phyloP scores from a whole-genome alignment of 164 flowering plant genomes.

The Vitis labrusca region DNA sequence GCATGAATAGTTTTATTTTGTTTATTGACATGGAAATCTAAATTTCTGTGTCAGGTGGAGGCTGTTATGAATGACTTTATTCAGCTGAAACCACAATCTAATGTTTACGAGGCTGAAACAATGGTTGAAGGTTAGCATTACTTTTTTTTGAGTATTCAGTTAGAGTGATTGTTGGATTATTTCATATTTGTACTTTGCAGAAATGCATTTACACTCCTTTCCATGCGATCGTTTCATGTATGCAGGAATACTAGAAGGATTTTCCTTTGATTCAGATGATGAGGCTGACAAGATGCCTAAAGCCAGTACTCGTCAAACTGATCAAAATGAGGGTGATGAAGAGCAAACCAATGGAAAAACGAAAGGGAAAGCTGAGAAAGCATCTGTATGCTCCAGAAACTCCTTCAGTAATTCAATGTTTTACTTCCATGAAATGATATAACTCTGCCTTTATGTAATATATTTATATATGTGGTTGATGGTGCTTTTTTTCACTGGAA shows the following conservation, averaged over 20 bases:
- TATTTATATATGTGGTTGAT: too few relatives aligned
- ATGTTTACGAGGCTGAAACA: constrained; percentile 90
- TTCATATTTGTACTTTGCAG: neutral
- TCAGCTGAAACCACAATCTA: constrained; percentile 79
- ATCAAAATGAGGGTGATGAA: constrained; percentile 52
- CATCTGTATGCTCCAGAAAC: constrained; percentile 45
- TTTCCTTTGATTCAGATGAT: constrained; percentile 86
- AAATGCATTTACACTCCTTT: neutral
- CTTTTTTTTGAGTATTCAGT: neutral
- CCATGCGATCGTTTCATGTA: constrained; percentile 10
- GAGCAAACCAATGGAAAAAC: constrained; percentile 50
- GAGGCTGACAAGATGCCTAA: constrained; percentile 68
- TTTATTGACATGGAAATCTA: neutral
- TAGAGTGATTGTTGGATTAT: neutral
- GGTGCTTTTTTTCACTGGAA: constrained; percentile 5
- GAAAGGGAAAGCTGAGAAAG: constrained; percentile 54
- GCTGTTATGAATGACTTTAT: constrained; percentile 95
- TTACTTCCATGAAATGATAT: neutral
- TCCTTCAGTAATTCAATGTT: neutral
- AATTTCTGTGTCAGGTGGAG: constrained; percentile 62
- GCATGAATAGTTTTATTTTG: neutral
- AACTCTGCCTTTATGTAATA: neutral
- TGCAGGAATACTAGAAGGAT: constrained; percentile 87
- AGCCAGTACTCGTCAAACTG: constrained; percentile 33
- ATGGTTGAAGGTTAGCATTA: constrained; percentile 86